These are phyloP conservation scores for Solanum lignicaule DNA, from an alignment of 257 asterid species.

Conservation along the genomic window DNA sequence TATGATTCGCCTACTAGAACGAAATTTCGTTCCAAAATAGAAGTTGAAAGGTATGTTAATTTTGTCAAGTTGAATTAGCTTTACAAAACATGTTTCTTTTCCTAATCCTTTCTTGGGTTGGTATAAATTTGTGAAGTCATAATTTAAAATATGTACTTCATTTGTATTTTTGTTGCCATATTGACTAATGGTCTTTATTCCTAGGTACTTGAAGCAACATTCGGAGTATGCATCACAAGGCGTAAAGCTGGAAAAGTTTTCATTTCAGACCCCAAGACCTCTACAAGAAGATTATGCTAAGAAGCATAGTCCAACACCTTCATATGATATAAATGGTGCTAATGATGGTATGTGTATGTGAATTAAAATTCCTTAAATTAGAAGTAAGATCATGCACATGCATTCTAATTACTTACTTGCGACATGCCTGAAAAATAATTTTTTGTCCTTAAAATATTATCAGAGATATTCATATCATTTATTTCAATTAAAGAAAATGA, in stretches of 20 bases:
- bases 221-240: slow-evolving; percentile 41
- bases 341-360: slow-evolving; percentile 22
- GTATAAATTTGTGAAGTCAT: background rate
- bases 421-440: background rate
- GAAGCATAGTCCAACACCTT: slow-evolving; percentile 35
- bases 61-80: background rate
- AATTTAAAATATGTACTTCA: background rate
- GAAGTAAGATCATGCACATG: background rate
- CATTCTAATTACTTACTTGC: background rate
- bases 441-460: no score
- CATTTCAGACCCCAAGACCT: slow-evolving; percentile 78
- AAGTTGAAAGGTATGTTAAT: slow-evolving; percentile 39
- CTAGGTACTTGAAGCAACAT: slow-evolving; percentile 54
- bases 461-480: no score
- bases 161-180: background rate
- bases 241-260: slow-evolving; percentile 39
- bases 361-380: background rate
- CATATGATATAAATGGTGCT: slow-evolving; percentile 14
- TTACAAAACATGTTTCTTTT: background rate
- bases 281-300: slow-evolving; percentile 52
- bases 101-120: background rate
- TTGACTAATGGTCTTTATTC: slow-evolving; percentile 9
- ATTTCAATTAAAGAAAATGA: no score
- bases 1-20: slow-evolving; percentile 60
- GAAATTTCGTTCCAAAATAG: slow-evolving; percentile 65